Evolutionary conservation across 2,329 filamentous ascomycete genomes (phyloP).

Genomic region (Cryphonectria naterciae): DNA sequence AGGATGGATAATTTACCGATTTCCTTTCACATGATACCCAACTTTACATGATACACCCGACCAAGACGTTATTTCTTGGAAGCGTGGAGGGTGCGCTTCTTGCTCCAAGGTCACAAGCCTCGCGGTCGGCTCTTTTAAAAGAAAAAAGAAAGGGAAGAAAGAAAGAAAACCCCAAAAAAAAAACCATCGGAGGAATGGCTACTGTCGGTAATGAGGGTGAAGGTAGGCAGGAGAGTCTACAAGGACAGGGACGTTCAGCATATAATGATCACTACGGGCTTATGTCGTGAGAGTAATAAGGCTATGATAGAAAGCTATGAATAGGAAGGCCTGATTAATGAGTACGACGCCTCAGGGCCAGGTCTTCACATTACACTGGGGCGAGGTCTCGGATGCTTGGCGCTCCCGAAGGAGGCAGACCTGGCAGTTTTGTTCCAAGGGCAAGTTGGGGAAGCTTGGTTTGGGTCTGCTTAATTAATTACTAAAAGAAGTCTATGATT

Average conservation of each 20-base stretch:
- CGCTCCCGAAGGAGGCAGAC: not conserved
- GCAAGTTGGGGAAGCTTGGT: not conserved
- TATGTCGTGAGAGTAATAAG: not conserved
- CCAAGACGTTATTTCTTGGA: not conserved
- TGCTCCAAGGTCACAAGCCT: not conserved
- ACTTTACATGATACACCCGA: not conserved
- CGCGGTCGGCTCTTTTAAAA: not conserved
- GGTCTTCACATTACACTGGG: not conserved
- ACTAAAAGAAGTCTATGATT: not conserved
- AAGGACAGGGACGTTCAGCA: not conserved
- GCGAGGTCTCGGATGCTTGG: not conserved
- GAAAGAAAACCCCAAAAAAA: not conserved
- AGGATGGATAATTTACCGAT: not conserved
- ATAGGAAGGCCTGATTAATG: not conserved
- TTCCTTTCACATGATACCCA: slow-evolving; percentile 12
- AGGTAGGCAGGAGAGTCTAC: not conserved
- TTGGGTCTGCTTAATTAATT: not conserved
- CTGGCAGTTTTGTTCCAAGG: not conserved
- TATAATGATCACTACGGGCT: not conserved
- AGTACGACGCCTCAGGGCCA: not conserved
- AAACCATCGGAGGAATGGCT: not conserved
- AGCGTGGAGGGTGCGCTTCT: not conserved
- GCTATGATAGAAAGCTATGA: not conserved
- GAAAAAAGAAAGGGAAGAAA: not conserved
- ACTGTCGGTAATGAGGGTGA: not conserved